These are phyloP conservation scores for Camellia japonica DNA, from an alignment of 148 eudicot species.

Conservation along the genomic window DNA sequence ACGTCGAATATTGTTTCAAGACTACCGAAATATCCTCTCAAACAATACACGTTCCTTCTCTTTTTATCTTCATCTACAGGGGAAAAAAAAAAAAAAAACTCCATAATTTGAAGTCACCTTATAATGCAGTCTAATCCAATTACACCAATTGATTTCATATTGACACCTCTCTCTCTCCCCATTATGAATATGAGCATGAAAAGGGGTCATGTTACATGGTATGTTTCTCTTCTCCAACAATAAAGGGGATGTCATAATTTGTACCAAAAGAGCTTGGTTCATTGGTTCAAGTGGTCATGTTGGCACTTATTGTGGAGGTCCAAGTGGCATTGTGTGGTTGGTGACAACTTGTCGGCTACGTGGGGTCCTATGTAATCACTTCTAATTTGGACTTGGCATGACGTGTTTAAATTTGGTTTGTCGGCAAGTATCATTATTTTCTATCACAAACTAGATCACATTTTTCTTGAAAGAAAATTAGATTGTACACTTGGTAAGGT, in stretches of 20 bases:
- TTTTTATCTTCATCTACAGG: neutral
- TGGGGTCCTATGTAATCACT: slow-evolving; percentile 8
- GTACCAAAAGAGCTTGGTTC: neutral
- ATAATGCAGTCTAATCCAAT: neutral
- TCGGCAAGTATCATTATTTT: neutral
- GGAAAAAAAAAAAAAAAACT: too few species aligned
- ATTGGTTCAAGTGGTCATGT: neutral
- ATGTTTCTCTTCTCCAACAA: neutral
- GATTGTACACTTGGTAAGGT: neutral
- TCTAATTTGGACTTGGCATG: neutral
- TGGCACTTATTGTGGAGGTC: slow-evolving; percentile 5
- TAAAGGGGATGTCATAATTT: neutral
- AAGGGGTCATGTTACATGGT: neutral
- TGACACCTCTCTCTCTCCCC: neutral
- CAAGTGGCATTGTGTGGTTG: slow-evolving; percentile 1
- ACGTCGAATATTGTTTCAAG: too few species aligned
- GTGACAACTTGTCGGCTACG: neutral
- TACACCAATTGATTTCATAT: neutral
- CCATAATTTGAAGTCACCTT: neutral
- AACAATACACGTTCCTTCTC: neutral
- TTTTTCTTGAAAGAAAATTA: neutral
- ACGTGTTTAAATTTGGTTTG: neutral
- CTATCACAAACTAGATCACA: neutral
- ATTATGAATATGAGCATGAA: neutral
- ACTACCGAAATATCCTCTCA: too few species aligned